Percentiles rank a stretch among this genome's conserved stretches.
Evolutionary conservation across 1,139 yeast species (phyloP).

Genomic region (Magnusiomyces clavatus): DNA sequence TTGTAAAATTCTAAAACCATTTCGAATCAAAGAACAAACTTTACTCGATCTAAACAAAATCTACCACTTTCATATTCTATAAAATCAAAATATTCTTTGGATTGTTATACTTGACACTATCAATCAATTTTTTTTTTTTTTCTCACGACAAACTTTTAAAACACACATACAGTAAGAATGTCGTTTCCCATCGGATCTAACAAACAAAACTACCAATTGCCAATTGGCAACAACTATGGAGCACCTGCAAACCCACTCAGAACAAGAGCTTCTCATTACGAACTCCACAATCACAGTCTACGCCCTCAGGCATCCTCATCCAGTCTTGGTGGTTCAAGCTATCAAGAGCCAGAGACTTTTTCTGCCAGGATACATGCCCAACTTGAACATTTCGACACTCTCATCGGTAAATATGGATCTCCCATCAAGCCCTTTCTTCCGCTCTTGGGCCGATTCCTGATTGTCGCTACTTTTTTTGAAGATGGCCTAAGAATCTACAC

Average conservation of each 20-base stretch:
- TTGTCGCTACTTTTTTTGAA: constrained; percentile 91
- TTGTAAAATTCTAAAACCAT: no score
- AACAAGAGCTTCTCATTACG: constrained; percentile 3
- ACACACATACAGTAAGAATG: not conserved
- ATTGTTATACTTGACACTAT: no score
- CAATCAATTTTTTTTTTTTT: not conserved
- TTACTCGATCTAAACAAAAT: no score
- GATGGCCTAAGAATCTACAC: constrained; percentile 77
- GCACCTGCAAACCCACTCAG: constrained; percentile 4
- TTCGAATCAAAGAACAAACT: no score
- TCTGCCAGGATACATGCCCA: constrained; percentile 14
- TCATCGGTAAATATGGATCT: constrained; percentile 31
- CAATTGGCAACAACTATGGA: not conserved
- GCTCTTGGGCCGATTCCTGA: constrained; percentile 77
- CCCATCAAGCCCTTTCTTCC: constrained; percentile 47
- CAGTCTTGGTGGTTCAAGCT: not conserved
- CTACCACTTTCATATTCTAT: no score
- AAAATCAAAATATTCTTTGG: no score
- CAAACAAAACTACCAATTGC: constrained; percentile 3
- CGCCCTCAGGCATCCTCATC: constrained; percentile 2
- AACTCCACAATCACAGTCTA: not conserved
- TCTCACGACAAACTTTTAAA: no score
- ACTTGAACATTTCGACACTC: constrained; percentile 28
- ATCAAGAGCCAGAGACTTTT: constrained; percentile 1
- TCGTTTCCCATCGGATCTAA: not conserved